Conservation (phyloP, 2,329 filamentous ascomycete genomes). For the Fragosphaeria purpurea region DNA sequence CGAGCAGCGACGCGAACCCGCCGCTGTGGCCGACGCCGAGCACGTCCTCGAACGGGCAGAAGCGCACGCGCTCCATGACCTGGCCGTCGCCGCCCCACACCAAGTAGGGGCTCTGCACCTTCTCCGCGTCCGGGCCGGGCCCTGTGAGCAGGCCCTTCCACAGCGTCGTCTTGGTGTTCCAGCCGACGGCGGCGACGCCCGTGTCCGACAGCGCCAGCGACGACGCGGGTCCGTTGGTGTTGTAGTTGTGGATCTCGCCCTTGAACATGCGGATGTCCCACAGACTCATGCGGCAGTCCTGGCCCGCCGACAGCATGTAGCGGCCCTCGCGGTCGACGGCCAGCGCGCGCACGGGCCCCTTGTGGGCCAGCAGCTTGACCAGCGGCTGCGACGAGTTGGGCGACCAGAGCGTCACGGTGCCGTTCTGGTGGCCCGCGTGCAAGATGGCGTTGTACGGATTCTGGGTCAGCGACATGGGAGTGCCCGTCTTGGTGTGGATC, state of each 20-base stretch:
- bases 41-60: constrained; percentile 93
- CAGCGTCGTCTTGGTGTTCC: constrained; percentile 79
- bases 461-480: constrained; percentile 72
- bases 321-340: constrained; percentile 81
- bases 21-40: constrained; percentile 68
- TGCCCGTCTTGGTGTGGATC: constrained; percentile 72
- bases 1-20: constrained; percentile 81
- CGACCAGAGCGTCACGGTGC: constrained; percentile 90
- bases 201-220: constrained; percentile 83
- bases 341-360: constrained; percentile 75
- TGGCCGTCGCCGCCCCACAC: constrained; percentile 81
- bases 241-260: constrained; percentile 75
- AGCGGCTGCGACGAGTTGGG: constrained; percentile 79
- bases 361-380: constrained; percentile 84
- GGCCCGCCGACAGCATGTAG: constrained; percentile 30
- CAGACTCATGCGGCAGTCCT: constrained; percentile 15
- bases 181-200: constrained; percentile 78
- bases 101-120: constrained; percentile 85
- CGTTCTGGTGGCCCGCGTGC: constrained; percentile 90
- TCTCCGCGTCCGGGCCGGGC: constrained; percentile 58
- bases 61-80: constrained; percentile 68
- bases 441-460: constrained; percentile 90
- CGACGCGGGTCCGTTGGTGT: constrained; percentile 69
- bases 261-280: constrained; percentile 40
- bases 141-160: constrained; percentile 66